Base-by-base conservation (phyloP, 2,329 filamentous ascomycete genomes). In the Seiridium unicorne region DNA sequence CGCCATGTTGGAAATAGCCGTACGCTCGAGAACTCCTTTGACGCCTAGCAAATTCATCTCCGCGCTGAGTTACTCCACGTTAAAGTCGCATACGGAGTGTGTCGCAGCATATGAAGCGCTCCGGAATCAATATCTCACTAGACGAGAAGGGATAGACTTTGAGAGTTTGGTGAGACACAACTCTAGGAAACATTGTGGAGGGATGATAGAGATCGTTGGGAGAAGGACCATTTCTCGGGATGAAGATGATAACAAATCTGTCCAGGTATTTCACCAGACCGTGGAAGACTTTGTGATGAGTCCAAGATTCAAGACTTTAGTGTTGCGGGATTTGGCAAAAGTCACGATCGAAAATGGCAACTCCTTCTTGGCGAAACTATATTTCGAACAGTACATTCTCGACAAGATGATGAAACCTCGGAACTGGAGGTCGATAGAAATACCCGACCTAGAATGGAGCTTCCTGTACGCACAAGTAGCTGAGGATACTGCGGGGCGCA, bases 251-350 rank as follows among this genome's bases (percentile, higher is more conserved):
- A 31, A 34, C 3, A 11, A 61, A 9, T 58, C 59, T n/a, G 42
- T 63, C 18, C 63, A 65, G n/a, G 55, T 63, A 38, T 53, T 65
- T 9, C 63, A 64, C 11, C 63, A 64, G 38, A 63, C 63, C 2
- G 61, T 61, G 3, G 51, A 55, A 51, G 47, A 51, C 1, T 51
- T 51, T 3, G 47, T 51, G 31, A 26, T 51, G 4, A 51, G 31
- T 13, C 47, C 47, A 26, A 51, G 3, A 34, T 51, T 51, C 47
- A 51, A 51, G 8, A 9, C 35, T 11, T 18, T 40, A 1, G 13
- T 57, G 2, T 8, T 57, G 1, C 42, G 55, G 3, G 8, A 64
- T 60, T 38, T 59, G 48, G 11, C 32, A 58, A 32, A 62, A 35
- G 6, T 31, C 47, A 26, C n/a, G 0, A 26, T 7, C 31, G 47